phyloP scores from a whole-genome alignment of 768 basidiomycete genomes.

The Piloderma croceum region DNA sequence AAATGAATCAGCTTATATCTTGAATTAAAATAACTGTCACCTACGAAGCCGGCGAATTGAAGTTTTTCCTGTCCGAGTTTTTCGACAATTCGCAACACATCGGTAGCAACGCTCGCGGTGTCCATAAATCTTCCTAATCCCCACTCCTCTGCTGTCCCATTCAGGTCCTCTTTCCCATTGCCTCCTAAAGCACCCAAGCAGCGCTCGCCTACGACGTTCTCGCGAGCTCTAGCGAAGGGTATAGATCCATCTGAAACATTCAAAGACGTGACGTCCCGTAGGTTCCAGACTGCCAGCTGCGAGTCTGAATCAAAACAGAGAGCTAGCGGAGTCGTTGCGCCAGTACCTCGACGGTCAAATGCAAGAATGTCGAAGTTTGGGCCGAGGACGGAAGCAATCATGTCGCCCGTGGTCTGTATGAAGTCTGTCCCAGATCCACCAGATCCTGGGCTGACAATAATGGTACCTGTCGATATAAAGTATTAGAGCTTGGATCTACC shows the following conservation, averaged over 20 bases:
- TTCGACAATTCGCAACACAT: conserved; percentile 25
- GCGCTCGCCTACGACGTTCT: not conserved
- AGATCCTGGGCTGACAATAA: not conserved
- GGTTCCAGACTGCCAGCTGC: not conserved
- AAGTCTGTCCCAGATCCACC: not conserved
- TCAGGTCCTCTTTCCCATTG: conserved; percentile 1
- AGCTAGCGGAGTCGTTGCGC: conserved; percentile 1
- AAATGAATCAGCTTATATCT: not conserved
- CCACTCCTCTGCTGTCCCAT: conserved; percentile 12
- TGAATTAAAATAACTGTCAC: not conserved
- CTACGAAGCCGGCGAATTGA: conserved; percentile 24
- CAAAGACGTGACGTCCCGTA: not conserved
- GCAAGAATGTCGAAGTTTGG: conserved; percentile 7
- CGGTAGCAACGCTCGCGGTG: conserved; percentile 23
- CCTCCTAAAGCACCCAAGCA: not conserved
- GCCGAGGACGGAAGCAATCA: conserved; percentile 3
- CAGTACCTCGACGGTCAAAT: conserved; percentile 8
- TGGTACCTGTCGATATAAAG: not conserved
- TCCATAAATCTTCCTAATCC: conserved; percentile 17
- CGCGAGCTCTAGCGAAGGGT: not conserved
- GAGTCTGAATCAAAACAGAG: not conserved
- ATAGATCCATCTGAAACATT: not conserved
- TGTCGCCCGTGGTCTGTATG: not conserved
- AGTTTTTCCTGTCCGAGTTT: conserved; percentile 25
- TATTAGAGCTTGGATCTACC: not conserved